Evolutionary conservation across 352 stramenopile genomes (phyloP).

Genomic region (Phytophthora capsici): DNA sequence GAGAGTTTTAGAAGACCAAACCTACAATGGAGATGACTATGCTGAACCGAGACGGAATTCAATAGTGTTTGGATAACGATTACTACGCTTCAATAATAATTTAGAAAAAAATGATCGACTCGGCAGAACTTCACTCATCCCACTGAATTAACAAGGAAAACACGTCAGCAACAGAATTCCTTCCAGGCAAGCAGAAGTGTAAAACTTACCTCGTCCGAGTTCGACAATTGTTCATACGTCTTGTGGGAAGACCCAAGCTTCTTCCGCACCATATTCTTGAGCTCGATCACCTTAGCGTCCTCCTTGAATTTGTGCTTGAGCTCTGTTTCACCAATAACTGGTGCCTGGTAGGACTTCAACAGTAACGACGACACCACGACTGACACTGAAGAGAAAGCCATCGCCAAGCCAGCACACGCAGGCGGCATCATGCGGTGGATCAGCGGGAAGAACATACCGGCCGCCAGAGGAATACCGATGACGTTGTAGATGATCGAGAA

Average conservation of each 20-base stretch:
- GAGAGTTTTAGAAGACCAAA: constrained; percentile 1
- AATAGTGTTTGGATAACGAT: constrained; percentile 50
- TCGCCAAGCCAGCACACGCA: constrained; percentile 83
- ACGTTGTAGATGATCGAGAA: constrained; percentile 90
- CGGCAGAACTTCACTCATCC: constrained; percentile 20
- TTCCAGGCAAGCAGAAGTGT: not conserved
- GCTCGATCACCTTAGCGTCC: constrained; percentile 75
- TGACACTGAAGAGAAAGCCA: constrained; percentile 90
- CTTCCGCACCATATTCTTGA: constrained; percentile 77
- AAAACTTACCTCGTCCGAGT: constrained; percentile 54
- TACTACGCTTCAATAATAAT: constrained; percentile 16
- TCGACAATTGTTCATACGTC: constrained; percentile 65
- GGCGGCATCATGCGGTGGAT: constrained; percentile 87
- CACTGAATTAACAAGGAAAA: constrained; percentile 23
- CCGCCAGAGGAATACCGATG: constrained; percentile 81
- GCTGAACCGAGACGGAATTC: constrained; percentile 29
- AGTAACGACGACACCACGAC: constrained; percentile 86
- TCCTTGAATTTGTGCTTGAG: constrained; percentile 50
- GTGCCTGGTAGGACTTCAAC: constrained; percentile 73
- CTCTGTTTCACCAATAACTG: constrained; percentile 47
- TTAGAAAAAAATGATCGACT: not conserved
- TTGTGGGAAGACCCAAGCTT: constrained; percentile 61
- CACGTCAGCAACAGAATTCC: not conserved
- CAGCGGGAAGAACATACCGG: constrained; percentile 85
- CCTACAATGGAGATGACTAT: constrained; percentile 17